Evolutionary conservation across 2,329 filamentous ascomycete species (phyloP).

Genomic region (Pseudogymnoascus sp.): DNA sequence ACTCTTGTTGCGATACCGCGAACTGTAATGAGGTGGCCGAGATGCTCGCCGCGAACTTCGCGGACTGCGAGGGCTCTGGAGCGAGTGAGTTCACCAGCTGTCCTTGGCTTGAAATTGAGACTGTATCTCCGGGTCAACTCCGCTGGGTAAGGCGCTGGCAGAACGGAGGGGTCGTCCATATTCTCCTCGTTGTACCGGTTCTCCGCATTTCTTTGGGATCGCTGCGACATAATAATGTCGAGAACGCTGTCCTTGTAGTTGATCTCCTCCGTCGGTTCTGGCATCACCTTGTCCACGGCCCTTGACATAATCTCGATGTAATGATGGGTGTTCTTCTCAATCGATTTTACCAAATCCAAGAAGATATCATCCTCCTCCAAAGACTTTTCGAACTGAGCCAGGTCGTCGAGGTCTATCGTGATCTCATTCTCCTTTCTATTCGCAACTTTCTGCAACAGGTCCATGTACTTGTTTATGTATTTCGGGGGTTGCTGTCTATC

Average conservation of each 20-base stretch:
- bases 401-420: constrained; percentile 80
- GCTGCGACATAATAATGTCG: constrained; percentile 91
- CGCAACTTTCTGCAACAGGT: constrained; percentile 77
- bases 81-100: constrained; percentile 57
- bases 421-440: constrained; percentile 72
- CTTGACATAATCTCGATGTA: constrained; percentile 88
- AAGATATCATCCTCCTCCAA: constrained; percentile 47
- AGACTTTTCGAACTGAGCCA: constrained; percentile 69
- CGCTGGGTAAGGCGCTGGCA: constrained; percentile 76
- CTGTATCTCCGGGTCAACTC: constrained; percentile 91
- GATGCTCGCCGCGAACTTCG: constrained; percentile 83
- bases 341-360: constrained; percentile 68
- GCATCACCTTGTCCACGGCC: constrained; percentile 82
- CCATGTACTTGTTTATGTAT: constrained; percentile 79
- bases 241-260: constrained; percentile 97
- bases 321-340: constrained; percentile 87
- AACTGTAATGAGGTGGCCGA: constrained; percentile 88
- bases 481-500: constrained; percentile 40
- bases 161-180: constrained; percentile 53
- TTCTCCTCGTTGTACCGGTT: constrained; percentile 59
- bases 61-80: constrained; percentile 74
- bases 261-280: constrained; percentile 66
- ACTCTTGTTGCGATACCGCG: constrained; percentile 91
- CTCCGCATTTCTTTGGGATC: constrained; percentile 75
- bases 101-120: constrained; percentile 87